phyloP scores from a whole-genome alignment of 495 filamentous ascomycete species.

The Penicillium verhagenii region DNA sequence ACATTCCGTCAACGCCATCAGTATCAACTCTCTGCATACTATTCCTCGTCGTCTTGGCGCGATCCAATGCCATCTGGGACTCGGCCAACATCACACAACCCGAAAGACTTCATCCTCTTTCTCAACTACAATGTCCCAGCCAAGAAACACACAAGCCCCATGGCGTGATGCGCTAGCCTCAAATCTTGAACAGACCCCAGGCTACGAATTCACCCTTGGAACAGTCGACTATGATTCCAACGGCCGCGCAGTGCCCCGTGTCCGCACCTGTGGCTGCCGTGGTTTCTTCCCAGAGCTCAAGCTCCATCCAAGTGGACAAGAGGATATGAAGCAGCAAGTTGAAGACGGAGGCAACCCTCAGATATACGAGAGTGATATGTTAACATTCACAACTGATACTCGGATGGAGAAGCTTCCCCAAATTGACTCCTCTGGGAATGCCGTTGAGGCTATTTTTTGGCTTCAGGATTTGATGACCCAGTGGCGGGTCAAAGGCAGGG shows the following conservation, averaged over 20 bases:
- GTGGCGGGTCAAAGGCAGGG: constrained; percentile 78
- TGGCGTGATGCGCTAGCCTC: constrained; percentile 69
- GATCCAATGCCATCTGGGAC: neutral
- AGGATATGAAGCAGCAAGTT: constrained; percentile 63
- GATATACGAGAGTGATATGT: constrained; percentile 69
- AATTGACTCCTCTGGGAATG: constrained; percentile 54
- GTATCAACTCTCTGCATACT: neutral
- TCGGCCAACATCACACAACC: neutral
- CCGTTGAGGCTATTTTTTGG: constrained; percentile 86
- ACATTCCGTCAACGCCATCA: neutral
- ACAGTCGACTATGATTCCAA: constrained; percentile 54
- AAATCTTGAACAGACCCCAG: constrained; percentile 59
- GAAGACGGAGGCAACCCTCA: constrained; percentile 55
- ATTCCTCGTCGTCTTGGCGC: neutral
- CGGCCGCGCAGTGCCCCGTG: constrained; percentile 51
- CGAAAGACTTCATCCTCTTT: neutral
- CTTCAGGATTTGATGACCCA: constrained; percentile 65
- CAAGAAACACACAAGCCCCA: constrained; percentile 32
- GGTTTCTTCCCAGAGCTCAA: constrained; percentile 72
- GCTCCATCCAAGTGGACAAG: constrained; percentile 48
- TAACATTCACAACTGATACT: constrained; percentile 82
- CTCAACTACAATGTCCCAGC: constrained; percentile 10
- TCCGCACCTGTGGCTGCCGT: constrained; percentile 70
- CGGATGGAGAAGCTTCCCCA: constrained; percentile 81
- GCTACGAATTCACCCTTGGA: constrained; percentile 69